A percentile compares a stretch with the other conserved stretches of the same genome.
phyloP scores from a whole-genome alignment of 140 eudicot species.

The Cichorium intybus region DNA sequence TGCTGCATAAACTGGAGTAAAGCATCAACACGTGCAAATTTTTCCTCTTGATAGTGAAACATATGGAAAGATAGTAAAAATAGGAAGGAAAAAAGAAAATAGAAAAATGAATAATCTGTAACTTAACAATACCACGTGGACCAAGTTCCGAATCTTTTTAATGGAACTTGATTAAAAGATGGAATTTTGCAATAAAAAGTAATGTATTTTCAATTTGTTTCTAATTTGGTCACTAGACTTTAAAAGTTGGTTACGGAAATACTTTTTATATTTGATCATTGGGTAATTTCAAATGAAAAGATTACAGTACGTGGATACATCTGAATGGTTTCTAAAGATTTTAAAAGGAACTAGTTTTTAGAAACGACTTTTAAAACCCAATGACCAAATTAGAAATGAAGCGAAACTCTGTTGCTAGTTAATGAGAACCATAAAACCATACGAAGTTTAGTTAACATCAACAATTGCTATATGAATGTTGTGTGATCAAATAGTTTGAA shows the following conservation, averaged over 20 bases:
- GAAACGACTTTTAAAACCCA: neutral
- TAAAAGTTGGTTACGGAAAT: neutral
- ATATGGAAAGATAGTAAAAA: neutral
- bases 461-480: neutral
- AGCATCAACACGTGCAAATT: neutral
- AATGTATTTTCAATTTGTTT: neutral
- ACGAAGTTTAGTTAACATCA: neutral
- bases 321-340: neutral
- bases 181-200: neutral
- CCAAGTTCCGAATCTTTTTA: neutral
- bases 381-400: neutral
- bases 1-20: neutral
- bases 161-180: neutral
- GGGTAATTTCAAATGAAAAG: neutral
- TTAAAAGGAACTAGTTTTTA: neutral
- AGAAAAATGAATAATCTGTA: neutral
- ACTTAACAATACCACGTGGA: neutral
- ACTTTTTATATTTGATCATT: neutral
- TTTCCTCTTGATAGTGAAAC: neutral
- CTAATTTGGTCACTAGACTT: neutral
- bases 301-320: neutral
- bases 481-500: conserved; percentile 1
- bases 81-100: neutral
- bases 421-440: neutral
- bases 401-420: neutral